Percentiles rank a stretch among this genome's conserved stretches.
Conservation (phyloP, 2,329 filamentous ascomycete species). For the Phialemonium atrogriseum region DNA sequence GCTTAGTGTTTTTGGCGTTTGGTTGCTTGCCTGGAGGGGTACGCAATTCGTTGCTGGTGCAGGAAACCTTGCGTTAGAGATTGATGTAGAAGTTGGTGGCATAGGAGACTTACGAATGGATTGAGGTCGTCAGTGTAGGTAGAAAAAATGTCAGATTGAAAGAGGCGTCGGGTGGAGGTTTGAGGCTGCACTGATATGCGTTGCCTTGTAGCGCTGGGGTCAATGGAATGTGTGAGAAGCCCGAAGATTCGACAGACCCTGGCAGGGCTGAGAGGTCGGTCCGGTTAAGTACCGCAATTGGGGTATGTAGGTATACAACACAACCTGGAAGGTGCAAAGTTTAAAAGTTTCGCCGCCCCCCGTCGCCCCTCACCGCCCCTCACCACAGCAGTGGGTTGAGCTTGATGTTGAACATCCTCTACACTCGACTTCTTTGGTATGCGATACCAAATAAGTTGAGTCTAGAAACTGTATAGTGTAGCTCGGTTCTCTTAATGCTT, state of each 20-base stretch:
- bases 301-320: constrained; percentile 5
- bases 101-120: background rate
- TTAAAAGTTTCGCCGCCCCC: no score
- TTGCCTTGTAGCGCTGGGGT: constrained; percentile 10
- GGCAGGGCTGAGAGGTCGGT: constrained; percentile 15
- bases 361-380: no score
- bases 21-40: no score
- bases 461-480: no score
- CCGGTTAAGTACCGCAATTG: constrained; percentile 1
- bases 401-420: no score
- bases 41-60: background rate
- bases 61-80: background rate
- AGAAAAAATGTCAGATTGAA: background rate
- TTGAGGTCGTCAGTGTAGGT: background rate
- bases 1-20: background rate
- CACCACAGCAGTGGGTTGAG: no score
- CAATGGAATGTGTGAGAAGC: constrained; percentile 35
- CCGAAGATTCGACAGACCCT: constrained; percentile 24
- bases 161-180: constrained; percentile 4
- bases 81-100: constrained; percentile 1
- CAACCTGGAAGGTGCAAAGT: no score
- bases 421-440: no score
- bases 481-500: no score
- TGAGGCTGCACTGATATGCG: constrained; percentile 12
- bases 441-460: no score